Evolutionary conservation across 495 filamentous ascomycete genomes (phyloP), one percentile per base, ranked within the genome.

Genomic region (Trypethelium eluteriae): DNA sequence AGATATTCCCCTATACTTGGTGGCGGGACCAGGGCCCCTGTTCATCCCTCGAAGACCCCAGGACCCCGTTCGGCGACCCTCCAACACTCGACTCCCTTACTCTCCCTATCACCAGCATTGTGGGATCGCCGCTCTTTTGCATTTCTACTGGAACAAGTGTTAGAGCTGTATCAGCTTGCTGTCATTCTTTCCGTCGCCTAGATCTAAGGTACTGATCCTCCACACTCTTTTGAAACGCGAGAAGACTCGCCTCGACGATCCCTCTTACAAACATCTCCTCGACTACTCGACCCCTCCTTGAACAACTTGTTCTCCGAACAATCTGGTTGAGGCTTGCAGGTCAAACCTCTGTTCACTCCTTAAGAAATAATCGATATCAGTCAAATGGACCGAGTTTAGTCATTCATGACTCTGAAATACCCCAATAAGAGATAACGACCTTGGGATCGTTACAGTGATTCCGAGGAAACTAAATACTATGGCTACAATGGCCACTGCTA

Each of bases 191-290:
- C 7, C 6, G 6, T 59, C 32, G 7, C 32, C 32, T 36, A 36
- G 53, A 59, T 32, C 53, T 32, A 1, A 25, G 25, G 25, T 18
- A 9, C 18, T 14, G 7, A 36, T 59, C 53, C 7, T 59, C 32
- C 53, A 59, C 53, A 59, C 53, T 59, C 53, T 59, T 53, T 53
- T 59, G 53, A 59, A 59, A 59, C 53, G 53, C 53, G 53, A 59
- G 25, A 59, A 36, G 53, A 59, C 25, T 59, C 53, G 53, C 32
- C 53, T 18, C 53, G 53, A 59, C 53, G n/a, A 59, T 59, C 53
- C 41, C 11, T 59, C 53, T 35, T 5, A 59, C 53, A 36, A 35
- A 59, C 53, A 7, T 18, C 53, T 35, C 53, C 18, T 59, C 53
- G 53, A 35, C 53, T 59, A 18, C 53, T 59, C 36, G 18, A 18